These are phyloP conservation scores for Chaetomiaceae sp. DNA, from an alignment of 2,329 filamentous ascomycete species.

Conservation along the genomic window DNA sequence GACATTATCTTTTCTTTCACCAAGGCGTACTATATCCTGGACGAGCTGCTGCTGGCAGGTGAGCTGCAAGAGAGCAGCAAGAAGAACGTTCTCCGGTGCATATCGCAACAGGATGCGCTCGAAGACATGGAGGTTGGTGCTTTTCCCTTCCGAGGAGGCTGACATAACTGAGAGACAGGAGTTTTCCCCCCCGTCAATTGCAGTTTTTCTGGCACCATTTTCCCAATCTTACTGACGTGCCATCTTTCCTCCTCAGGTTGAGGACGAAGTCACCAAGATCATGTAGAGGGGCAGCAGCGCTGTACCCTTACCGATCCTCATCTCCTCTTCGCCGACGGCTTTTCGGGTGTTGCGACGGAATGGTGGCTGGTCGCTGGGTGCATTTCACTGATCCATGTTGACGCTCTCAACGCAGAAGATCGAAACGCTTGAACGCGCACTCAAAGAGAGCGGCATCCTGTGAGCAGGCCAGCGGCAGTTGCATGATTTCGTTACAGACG, in stretches of 20 bases:
- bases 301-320: conserved; percentile 13
- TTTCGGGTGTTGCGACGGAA: conserved; percentile 7
- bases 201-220: no score
- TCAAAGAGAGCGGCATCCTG: conserved; percentile 37
- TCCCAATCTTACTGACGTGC: conserved; percentile 43
- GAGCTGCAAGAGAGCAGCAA: conserved; percentile 99
- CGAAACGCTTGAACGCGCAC: conserved; percentile 32
- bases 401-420: conserved; percentile 26
- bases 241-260: conserved; percentile 57
- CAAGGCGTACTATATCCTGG: conserved; percentile 98
- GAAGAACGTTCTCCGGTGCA: conserved; percentile 95
- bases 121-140: conserved; percentile 97
- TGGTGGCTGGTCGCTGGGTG: conserved; percentile 7
- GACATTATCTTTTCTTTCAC: conserved; percentile 99
- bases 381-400: conserved; percentile 24
- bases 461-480: conserved; percentile 27
- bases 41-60: conserved; percentile 89
- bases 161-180: not conserved
- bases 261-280: conserved; percentile 86
- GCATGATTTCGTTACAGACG: conserved; percentile 10
- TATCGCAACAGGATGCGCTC: conserved; percentile 92
- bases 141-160: conserved; percentile 1
- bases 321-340: conserved; percentile 10
- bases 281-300: conserved; percentile 51
- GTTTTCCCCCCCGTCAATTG: no score